phyloP scores from a whole-genome alignment of 1,139 yeast genomes.

The Zygosaccharomyces pseudobailii region DNA sequence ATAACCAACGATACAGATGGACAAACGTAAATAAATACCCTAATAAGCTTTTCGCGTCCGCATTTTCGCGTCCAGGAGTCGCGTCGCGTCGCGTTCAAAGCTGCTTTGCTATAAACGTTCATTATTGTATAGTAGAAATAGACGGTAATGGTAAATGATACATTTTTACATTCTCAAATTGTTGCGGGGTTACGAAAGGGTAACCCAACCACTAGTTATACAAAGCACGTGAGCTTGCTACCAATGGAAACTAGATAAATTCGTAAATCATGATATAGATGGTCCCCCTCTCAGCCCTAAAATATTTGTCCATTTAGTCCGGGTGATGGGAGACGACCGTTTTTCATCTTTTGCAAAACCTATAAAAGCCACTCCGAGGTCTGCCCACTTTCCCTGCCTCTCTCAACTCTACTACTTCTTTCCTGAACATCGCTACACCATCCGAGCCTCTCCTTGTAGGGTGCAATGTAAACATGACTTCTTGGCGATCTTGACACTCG shows the following conservation, averaged over 20 bases:
- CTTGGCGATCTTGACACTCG: neutral
- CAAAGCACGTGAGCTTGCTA: too few relatives aligned
- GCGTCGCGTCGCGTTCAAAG: neutral
- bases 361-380: neutral
- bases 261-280: too few relatives aligned
- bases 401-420: neutral
- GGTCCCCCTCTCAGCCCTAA: neutral
- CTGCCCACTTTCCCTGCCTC: neutral
- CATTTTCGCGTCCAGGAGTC: neutral
- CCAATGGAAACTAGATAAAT: too few relatives aligned
- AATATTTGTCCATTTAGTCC: neutral
- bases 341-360: neutral
- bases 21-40: conserved; percentile 6
- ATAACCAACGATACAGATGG: neutral
- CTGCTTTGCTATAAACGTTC: neutral
- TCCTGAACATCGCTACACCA: too few relatives aligned
- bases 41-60: conserved; percentile 3
- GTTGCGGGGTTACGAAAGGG: too few relatives aligned
- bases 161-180: too few relatives aligned
- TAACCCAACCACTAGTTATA: too few relatives aligned
- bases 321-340: neutral
- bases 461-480: neutral
- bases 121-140: neutral
- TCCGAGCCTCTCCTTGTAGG: too few relatives aligned
- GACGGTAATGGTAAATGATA: neutral